phyloP scores from a whole-genome alignment of 1,139 yeast genomes.

The Zygosaccharomyces sapae region DNA sequence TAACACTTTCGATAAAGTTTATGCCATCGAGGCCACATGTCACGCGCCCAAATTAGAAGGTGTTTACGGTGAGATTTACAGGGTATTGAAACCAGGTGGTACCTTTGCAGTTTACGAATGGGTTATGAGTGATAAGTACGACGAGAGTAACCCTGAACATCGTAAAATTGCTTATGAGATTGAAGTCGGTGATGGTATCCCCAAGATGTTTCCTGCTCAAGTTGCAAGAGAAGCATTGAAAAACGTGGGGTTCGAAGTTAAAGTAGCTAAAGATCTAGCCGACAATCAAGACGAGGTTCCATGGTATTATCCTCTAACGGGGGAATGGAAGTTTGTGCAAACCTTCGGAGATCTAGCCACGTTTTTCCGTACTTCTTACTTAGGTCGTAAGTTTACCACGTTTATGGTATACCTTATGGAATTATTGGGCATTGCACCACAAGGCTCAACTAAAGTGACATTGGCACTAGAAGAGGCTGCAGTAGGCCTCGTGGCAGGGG shows the following conservation, averaged over 20 bases:
- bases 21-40: slow-evolving; percentile 97
- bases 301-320: slow-evolving; percentile 96
- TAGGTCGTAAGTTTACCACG: slow-evolving; percentile 86
- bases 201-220: slow-evolving; percentile 83
- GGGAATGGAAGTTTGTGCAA: slow-evolving; percentile 87
- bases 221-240: slow-evolving; percentile 86
- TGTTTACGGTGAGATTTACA: slow-evolving; percentile 90
- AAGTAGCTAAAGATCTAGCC: slow-evolving; percentile 76
- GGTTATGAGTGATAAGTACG: slow-evolving; percentile 96
- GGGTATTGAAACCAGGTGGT: slow-evolving; percentile 97
- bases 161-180: slow-evolving; percentile 95
- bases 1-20: slow-evolving; percentile 88
- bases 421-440: slow-evolving; percentile 82
- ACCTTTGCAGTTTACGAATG: slow-evolving; percentile 97
- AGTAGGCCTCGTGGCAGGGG: slow-evolving; percentile 90
- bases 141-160: slow-evolving; percentile 81
- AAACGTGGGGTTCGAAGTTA: slow-evolving; percentile 81
- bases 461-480: slow-evolving; percentile 96
- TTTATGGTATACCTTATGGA: slow-evolving; percentile 77
- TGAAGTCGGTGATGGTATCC: slow-evolving; percentile 97
- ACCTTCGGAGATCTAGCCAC: slow-evolving; percentile 73
- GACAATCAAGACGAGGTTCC: slow-evolving; percentile 80
- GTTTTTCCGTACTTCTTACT: slow-evolving; percentile 77
- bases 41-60: slow-evolving; percentile 97
- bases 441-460: slow-evolving; percentile 88